phyloP scores from a whole-genome alignment of 805 yeast genomes.

The Pichia manshurica region DNA sequence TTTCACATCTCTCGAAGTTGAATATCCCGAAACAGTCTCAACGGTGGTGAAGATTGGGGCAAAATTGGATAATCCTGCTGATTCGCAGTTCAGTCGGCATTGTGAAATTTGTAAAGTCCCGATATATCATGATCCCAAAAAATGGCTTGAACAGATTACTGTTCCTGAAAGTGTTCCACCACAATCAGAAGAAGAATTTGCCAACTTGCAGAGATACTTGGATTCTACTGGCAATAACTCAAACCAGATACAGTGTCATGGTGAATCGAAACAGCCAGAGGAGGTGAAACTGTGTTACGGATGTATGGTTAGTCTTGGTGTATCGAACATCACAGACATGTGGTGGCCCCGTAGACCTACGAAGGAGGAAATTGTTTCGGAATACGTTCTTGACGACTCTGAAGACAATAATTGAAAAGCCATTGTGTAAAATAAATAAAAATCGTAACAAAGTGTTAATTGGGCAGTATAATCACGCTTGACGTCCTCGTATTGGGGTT shows the following conservation, averaged over 20 bases:
- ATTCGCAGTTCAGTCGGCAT: slow-evolving; percentile 13
- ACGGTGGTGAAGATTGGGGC: slow-evolving; percentile 89
- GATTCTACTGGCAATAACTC: slow-evolving; percentile 6
- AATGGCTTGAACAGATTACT: slow-evolving; percentile 67
- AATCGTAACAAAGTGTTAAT: too few species aligned
- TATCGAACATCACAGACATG: slow-evolving; percentile 26
- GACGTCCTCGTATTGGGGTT: too few species aligned
- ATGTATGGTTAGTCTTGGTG: slow-evolving; percentile 59
- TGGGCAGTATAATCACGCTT: too few species aligned
- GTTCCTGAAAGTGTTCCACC: slow-evolving; percentile 51
- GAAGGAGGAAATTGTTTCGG: slow-evolving; percentile 26
- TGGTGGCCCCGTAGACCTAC: slow-evolving; percentile 28
- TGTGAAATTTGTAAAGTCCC: slow-evolving; percentile 56
- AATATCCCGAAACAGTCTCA: slow-evolving; percentile 83
- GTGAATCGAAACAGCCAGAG: not conserved
- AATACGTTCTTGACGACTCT: slow-evolving; percentile 18
- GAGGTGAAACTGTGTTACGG: slow-evolving; percentile 62
- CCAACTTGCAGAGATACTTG: slow-evolving; percentile 24
- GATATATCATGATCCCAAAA: slow-evolving; percentile 51
- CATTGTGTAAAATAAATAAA: not conserved
- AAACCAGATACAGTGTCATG: not conserved
- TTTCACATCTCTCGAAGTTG: slow-evolving; percentile 63
- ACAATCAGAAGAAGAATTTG: slow-evolving; percentile 36
- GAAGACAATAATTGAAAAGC: slow-evolving; percentile 8
- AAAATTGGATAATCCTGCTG: slow-evolving; percentile 52